Base-by-base conservation (phyloP, 2,329 filamentous ascomycete genomes). In the Xylariaceae sp. region DNA sequence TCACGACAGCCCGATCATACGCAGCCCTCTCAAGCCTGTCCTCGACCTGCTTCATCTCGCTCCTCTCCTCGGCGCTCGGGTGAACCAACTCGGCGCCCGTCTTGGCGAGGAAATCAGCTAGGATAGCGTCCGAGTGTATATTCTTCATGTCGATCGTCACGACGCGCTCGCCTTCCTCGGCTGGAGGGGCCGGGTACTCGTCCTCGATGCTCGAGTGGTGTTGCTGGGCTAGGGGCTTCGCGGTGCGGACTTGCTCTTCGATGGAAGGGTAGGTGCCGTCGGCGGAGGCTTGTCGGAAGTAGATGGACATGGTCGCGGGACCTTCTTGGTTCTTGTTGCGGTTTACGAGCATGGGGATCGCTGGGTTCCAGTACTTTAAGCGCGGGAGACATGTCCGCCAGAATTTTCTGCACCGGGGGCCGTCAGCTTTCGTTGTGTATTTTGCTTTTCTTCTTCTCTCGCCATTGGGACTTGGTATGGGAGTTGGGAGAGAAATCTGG, bases 321-420 rank as follows among this genome's bases (percentile, higher is more conserved):
- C 72, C 72, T 4, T 71, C 65, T 55, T 81, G 74, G 36, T 83
- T 69, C 29, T 65, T 59, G 52, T 79, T 83, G 48, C 87, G 85
- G 66, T 85, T 84, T 58, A 95, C 80, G 48, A 87, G 83, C 78
- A 97, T 94, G 35, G 85, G 81, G 37, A 96, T 67, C 11, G 82
- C 71, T 1, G 93, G 93, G 66, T 98, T 98, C 76, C 95, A 86
- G 72, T 84, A 98, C 76, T 98, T 96, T 55, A 98, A 75, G 46
- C 88, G 82, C 19, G 88, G 88, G 38, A 97, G 82, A 64, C 83
- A 85, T 49, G 83, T 74, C 53, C 79, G 82, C 88, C 89, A 95
- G 77, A 98, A 96, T 72, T 88, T 88, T 61, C 91, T 95, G 54
- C 59, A 54, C 37, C 60, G 55, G 40, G 56, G 55, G 40, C 55